These are phyloP conservation scores for Hanseniaspora uvarum DNA, from an alignment of 1,139 yeast genomes.

Conservation along the genomic window DNA sequence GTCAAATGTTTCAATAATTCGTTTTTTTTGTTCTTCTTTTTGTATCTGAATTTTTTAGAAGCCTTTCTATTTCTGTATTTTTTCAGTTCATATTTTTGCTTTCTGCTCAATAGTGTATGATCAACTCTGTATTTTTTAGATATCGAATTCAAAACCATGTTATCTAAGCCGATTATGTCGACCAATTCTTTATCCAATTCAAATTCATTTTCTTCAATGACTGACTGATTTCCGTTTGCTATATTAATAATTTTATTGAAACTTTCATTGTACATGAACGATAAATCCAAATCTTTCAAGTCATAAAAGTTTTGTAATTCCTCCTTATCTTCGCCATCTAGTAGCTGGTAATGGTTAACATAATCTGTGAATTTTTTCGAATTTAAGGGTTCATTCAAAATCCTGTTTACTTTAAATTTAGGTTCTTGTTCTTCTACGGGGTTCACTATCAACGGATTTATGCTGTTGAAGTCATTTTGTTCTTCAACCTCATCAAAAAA, in stretches of 20 bases:
- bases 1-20: constrained; percentile 6
- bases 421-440: background rate
- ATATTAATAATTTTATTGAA: constrained; percentile 6
- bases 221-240: background rate
- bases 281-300: constrained; percentile 8
- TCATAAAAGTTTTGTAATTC: constrained; percentile 4
- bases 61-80: constrained; percentile 16
- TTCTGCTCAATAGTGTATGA: constrained; percentile 6
- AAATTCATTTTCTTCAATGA: constrained; percentile 4
- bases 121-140: constrained; percentile 16
- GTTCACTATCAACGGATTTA: constrained; percentile 7
- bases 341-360: constrained; percentile 3
- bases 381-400: background rate
- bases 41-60: constrained; percentile 14
- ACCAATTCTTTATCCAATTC: constrained; percentile 12
- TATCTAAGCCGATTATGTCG: constrained; percentile 7
- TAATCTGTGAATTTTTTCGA: constrained; percentile 10
- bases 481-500: background rate
- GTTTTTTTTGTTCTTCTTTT: constrained; percentile 11
- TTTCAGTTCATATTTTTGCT: constrained; percentile 14
- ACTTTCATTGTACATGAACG: constrained; percentile 13
- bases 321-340: background rate
- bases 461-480: constrained; percentile 4
- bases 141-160: constrained; percentile 4
- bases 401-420: background rate